Evolutionary conservation across 192 early-diverging fungal species (phyloP), one percentile per base, ranked within the genome.

Genomic region (Cetraspora pellucida): DNA sequence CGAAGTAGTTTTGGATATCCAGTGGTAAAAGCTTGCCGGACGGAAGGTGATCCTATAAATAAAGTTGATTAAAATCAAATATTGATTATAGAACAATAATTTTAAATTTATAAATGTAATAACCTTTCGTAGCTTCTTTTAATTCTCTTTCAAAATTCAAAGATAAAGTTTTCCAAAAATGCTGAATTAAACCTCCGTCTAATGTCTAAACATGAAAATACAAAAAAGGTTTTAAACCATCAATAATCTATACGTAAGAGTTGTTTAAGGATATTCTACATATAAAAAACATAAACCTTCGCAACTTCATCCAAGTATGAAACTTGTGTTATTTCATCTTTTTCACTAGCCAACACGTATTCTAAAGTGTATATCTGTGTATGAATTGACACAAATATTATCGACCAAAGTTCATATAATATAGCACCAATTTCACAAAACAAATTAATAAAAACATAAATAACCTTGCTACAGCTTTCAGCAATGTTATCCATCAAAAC

Each of bases 121-220:
- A 81, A 85, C 85, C 85, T 82, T 85, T 83, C 9, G 83, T 86
- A 10, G 86, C 79, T 19, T 84, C 82, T 45, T 83, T 87, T 23
- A 89, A 70, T 63, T 87, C 87, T 58, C 79, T 81, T 66, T 87
- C 87, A 52, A 89, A 83, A 68, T 84, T 87, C 14, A 74, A 72
- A 17, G 87, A 89, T 13, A 89, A 44, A 10, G 81, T 76, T 28
- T 84, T 79, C 87, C 87, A 89, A 60, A 87, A 89, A 45, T 85
- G 80, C 63, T 85, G 84, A 0, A 89, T 81, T 67, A 89, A 80
- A 9, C 83, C 83, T 49, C 84, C 81, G 25, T 86, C 87, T 72
- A 87, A 79, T 27, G 77, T 83, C 83, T 82, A 69, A 13, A 13
- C 28, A 7, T 21, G 54, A 64, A 23, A 66, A 66, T 37, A 17